Base-by-base conservation (phyloP, 78 protist species). In the Planoprotostelium fungivorum region DNA sequence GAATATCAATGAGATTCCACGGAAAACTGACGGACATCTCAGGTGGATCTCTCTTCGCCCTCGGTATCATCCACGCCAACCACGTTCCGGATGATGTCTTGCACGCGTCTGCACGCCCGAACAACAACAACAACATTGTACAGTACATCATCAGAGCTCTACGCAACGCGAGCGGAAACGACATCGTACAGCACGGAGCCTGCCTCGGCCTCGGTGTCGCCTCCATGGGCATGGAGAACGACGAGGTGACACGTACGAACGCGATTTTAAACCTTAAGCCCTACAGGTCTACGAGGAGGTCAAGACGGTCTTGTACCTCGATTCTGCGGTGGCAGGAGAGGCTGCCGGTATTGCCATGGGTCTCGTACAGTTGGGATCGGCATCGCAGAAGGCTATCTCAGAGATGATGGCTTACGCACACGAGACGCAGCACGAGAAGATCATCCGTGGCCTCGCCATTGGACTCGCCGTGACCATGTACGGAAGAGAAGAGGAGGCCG, bases 391-490 rank as follows among this genome's bases (percentile, higher is more conserved):
- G 51, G 94, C 97, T 0, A 63, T 98, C 63, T 91, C 95, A n/a
- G 98, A 95, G 83, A 93, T 99, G 99, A 9, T 98, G 38, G 88
- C 88, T 35, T 94, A 93, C 86, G 99, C 99, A 35, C 99, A 96
- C 51, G 99, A 98, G 84, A 98, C 99, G 29, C 94, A 95, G 91
- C 99, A 99, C 95, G 99, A 99, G 91, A 98, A 98, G 94, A 98
- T 97, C 83, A 98, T 97, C 84, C 93, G 99, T 34, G 98, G 98
- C 0, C 86, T 97, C 1, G 95, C 97, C 1, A 34, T 99, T 87
- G 99, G 97, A 38, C 36, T 98, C 1, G 97, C 99, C 9, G 37
- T 98, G 63, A 86, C 93, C 86, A 87, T 90, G 96, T 97, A 97
- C 91, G 99, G 98, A 1, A 88, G 96, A 29, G 99, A 97, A 39